These are phyloP conservation scores for Tolypocladium endophyticum DNA, from an alignment of 2,329 filamentous ascomycete species.

Conservation along the genomic window DNA sequence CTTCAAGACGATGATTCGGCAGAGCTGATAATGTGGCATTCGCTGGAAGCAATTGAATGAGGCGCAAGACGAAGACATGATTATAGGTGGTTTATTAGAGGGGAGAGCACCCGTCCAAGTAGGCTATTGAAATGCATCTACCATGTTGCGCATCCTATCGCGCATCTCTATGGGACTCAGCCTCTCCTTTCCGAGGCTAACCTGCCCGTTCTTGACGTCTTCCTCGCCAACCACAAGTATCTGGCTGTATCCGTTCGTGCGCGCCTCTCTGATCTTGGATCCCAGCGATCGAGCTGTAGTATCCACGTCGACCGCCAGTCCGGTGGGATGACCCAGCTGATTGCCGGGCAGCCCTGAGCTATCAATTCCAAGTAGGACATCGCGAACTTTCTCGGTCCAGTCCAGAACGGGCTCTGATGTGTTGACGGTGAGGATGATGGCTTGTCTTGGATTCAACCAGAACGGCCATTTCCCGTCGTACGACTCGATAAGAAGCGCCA, in stretches of 20 bases:
- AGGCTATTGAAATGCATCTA: conserved; percentile 35
- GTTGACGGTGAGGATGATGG: conserved; percentile 63
- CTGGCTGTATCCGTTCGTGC: conserved; percentile 58
- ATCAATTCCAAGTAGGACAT: conserved; percentile 38
- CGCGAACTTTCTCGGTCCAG: conserved; percentile 35
- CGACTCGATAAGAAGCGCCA: conserved; percentile 77
- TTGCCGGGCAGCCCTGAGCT: conserved; percentile 13
- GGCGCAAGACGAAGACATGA: background rate
- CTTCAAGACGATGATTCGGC: background rate
- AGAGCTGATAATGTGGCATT: too few species aligned
- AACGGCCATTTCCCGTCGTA: conserved; percentile 76
- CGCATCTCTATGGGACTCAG: conserved; percentile 35
- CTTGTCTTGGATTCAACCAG: conserved; percentile 76
- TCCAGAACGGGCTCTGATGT: conserved; percentile 41
- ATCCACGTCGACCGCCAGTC: conserved; percentile 61
- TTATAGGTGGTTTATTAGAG: background rate
- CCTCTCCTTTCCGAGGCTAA: conserved; percentile 32
- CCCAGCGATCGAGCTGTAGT: conserved; percentile 48
- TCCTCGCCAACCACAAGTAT: conserved; percentile 62
- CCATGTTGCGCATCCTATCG: conserved; percentile 32
- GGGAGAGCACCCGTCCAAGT: background rate
- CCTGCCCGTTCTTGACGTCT: conserved; percentile 47
- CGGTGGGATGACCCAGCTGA: conserved; percentile 43
- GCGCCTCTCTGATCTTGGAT: conserved; percentile 65
- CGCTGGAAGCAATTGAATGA: background rate